Evolutionary conservation across 352 stramenopile genomes (phyloP), one percentile per base, ranked within the genome.

Genomic region (Blastocystis sp.): DNA sequence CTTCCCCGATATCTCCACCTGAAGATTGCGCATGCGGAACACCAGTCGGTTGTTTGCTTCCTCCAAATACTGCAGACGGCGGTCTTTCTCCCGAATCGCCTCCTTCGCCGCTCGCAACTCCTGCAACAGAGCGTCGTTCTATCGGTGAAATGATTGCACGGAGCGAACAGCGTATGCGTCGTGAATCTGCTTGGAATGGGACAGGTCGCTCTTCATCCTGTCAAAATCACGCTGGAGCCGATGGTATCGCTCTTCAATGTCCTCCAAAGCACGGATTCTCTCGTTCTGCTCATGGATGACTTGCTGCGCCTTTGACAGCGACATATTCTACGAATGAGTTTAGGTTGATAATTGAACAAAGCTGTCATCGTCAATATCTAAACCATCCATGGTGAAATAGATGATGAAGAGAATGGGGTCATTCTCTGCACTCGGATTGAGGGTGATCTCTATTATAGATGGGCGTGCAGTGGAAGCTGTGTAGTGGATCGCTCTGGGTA

Each of bases 31-130:
- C 74, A 84, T 84, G 43, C 52, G 74, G 45, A 84, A 84, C 38
- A 84, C 56, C 56, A 84, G 43, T 21, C 74, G 74, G n/a, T 84
- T 69, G 17, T 84, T 84, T 38, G 74, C 74, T 62, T 84, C 74
- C 53, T 84, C 74, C 34, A 84, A 53, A 52, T 56, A 64, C 60
- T 84, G 74, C 14, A 84, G 10, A 59, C 74, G 74, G 43, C 60
- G 60, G 19, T 84, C 74, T 52, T 69, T 84, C 74, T 84, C 74
- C 4, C 34, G 48, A 14, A 84, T 11, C 5, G 48, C 61, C 14
- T 84, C 74, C 66, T 69, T 84, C 45, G 74, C 60, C 40, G 74
- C 52, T 28, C 48, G 52, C 43, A 84, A 56, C 56, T 84, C 74
- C 45, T 66, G 56, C 40, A 69, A 19, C n/a, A 84, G 4, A 2